Evolutionary conservation across 495 filamentous ascomycete genomes (phyloP).

Genomic region (Polyplosphaeria fusca): DNA sequence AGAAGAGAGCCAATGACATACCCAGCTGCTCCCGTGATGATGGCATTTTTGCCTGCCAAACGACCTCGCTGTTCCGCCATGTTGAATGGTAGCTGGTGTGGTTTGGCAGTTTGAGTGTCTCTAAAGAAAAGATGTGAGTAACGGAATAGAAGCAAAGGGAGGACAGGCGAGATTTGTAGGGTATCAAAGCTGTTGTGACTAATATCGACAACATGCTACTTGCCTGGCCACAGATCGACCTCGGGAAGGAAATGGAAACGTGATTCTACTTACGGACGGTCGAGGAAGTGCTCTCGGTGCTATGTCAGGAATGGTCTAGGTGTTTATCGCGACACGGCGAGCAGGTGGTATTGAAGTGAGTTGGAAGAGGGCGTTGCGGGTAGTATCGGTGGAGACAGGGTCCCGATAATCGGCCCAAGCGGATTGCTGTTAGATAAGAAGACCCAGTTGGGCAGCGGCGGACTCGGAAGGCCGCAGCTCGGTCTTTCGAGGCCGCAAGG

Average conservation of each 20-base stretch:
- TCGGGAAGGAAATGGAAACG: background rate
- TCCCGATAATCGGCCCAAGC: conserved; percentile 29
- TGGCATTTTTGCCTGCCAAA: conserved; percentile 85
- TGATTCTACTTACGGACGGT: background rate
- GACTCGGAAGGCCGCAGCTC: background rate
- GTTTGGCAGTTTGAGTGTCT: too few relatives aligned
- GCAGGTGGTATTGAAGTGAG: background rate
- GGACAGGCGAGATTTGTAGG: background rate
- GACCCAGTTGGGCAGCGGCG: conserved; percentile 5
- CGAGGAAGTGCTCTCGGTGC: conserved; percentile 1
- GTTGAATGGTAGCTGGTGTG: conserved; percentile 33
- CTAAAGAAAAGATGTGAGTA: too few relatives aligned
- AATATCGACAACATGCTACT: conserved; percentile 8
- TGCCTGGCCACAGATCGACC: background rate
- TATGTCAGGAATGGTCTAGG: conserved; percentile 1
- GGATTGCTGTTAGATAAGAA: conserved; percentile 28
- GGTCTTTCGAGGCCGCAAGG: background rate
- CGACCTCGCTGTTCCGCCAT: conserved; percentile 43
- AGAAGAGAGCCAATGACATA: conserved; percentile 47
- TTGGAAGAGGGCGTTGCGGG: conserved; percentile 8
- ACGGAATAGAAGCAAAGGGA: background rate
- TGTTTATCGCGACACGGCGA: background rate
- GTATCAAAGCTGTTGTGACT: conserved; percentile 7
- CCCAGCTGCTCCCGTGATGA: conserved; percentile 91
- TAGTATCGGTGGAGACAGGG: conserved; percentile 20